Evolutionary conservation across 257 asterid species (phyloP), one percentile per base, ranked within the genome.

Genomic region (Handroanthus guayacan): DNA sequence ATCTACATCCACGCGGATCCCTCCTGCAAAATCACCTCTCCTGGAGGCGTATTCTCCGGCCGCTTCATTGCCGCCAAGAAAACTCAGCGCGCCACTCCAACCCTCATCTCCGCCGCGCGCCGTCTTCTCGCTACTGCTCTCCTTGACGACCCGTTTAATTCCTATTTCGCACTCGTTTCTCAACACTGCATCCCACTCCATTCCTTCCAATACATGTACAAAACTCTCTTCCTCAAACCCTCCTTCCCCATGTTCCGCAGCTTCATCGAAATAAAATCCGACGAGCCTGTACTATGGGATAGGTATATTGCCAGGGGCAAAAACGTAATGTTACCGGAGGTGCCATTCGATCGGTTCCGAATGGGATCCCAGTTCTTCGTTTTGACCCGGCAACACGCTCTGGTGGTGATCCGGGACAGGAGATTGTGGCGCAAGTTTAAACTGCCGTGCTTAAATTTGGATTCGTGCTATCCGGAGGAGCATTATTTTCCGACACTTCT

Each of bases 391-490:
- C 65, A 60, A 11, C 96, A 92, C 73, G 86, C 96, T 0, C 39
- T 75, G 79, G 45, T 85, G 36, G 92, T 92, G 34, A 69, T 90
- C 0, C 81, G 70, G 70, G 97, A 90, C 20, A 64, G 86, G 71
- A 82, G 36, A 74, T 37, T 92, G 44, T 92, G 97, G 96, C 68
- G 92, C 78, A 92, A 92, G 72, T 92, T 92, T 17, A 82, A 78
- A 47, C 65, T 89, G 56, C 91, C 94, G 3, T 92, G 97, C 67
- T 52, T 82, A 71, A 69, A 84, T 62, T 7, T 72, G 25, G 57
- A 90, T 14, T 84, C 94, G 0, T 92, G 97, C 74, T 92, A 92
- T 75, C 94, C 97, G 3, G 97, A 92, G 70, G 97, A 92, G 80
- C 97, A 92, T 44, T 92, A 88, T 72, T 92, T 92, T 3, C 92